Base-by-base conservation (phyloP, 2,329 filamentous ascomycete species). In the Colletotrichum sp. region DNA sequence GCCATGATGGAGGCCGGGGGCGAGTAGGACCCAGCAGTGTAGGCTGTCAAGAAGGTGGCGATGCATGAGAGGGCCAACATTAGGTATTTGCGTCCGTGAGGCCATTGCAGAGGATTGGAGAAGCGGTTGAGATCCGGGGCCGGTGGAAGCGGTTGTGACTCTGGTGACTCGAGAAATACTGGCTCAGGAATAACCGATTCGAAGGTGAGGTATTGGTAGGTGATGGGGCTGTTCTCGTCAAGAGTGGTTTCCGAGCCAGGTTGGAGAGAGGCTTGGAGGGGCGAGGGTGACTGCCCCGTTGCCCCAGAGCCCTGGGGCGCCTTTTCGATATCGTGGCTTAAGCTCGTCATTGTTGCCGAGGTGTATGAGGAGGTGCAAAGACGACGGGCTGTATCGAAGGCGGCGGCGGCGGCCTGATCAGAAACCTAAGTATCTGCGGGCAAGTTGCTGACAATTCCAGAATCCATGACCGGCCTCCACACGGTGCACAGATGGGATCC, bases 1-100 rank as follows among this genome's bases (percentile, higher is more conserved):
- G 89, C 90, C 88, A 98, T 92, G 69, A 94, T 90, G 7, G 84
- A 83, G 0, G 92, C 87, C 0, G 94, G 91, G 0, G 95, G 93
- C 8, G 93, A 94, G 83, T 97, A 97, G 4, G 95, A 91, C 5
- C 96, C 96, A 0, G 96, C 94, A 0, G 94, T 91, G 83, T 96
- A 98, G 8, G 95, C 95, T 0, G 95, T 95, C 67, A 96, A 85
- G 24, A 92, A 89, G 0, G 95, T 98, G 2, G 95, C 95, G 8
- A 92, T 84, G 82, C 94, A 98, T 10, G 94, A 95, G 15, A 98
- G 88, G 80, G 89, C 90, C 10, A 96, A 91, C 79, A 95, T 92
- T 75, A 94, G 83, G 28, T 88, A 89, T 83, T 98, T 98, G 76
- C 92, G 92, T 62, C 87, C 87, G 71, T 86, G 82, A 0, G 94